These are phyloP conservation scores for Saprolegnia diclina DNA, from an alignment of 352 stramenopile species.

Conservation along the genomic window DNA sequence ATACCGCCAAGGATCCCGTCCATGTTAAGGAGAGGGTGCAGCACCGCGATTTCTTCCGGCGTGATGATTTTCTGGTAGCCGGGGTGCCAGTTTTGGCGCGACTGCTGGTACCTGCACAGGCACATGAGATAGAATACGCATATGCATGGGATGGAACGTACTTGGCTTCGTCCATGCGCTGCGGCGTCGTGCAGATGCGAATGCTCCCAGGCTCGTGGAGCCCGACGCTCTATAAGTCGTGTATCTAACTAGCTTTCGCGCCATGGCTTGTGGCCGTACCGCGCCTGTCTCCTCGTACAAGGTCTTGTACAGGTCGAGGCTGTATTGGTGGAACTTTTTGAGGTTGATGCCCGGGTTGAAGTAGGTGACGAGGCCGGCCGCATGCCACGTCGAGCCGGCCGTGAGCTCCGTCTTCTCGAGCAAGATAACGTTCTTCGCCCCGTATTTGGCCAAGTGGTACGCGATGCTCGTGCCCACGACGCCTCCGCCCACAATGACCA, in stretches of 20 bases:
- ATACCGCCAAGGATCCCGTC: constrained; percentile 49
- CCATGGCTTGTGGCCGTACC: neutral
- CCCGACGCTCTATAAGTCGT: constrained; percentile 16
- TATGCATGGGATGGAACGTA: neutral
- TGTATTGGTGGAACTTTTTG: constrained; percentile 32
- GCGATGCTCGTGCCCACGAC: constrained; percentile 61
- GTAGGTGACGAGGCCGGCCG: constrained; percentile 31
- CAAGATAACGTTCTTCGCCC: constrained; percentile 44
- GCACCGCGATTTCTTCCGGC: constrained; percentile 34
- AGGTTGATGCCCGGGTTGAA: constrained; percentile 32
- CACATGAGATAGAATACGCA: neutral
- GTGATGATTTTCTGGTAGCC: constrained; percentile 31
- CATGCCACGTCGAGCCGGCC: constrained; percentile 60
- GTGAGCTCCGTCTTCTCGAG: constrained; percentile 56
- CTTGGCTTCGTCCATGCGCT: constrained; percentile 28
- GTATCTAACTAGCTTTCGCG: neutral
- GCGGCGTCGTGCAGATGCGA: constrained; percentile 25
- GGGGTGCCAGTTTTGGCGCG: constrained; percentile 26
- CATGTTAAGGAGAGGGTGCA: constrained; percentile 41
- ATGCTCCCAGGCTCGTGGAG: constrained; percentile 24
- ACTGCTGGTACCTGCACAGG: constrained; percentile 20
- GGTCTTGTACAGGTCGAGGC: constrained; percentile 29
- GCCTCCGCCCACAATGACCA: constrained; percentile 59
- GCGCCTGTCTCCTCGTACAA: constrained; percentile 13
- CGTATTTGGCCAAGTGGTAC: constrained; percentile 54